These are phyloP conservation scores for Candida smagusa DNA, from an alignment of 1,139 yeast genomes.

Conservation along the genomic window DNA sequence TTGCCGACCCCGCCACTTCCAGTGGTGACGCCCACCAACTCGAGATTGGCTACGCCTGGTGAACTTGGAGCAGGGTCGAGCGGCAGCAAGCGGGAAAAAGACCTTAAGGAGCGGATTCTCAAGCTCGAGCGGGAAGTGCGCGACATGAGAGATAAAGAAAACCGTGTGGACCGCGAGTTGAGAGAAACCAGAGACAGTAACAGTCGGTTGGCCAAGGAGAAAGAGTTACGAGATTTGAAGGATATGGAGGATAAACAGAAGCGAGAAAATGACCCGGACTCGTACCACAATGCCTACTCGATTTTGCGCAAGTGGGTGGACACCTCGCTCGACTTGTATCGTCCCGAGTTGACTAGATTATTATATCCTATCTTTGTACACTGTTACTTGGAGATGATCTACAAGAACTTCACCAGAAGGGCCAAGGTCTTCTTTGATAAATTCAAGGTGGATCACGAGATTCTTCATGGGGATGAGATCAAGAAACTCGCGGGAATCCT, in stretches of 20 bases:
- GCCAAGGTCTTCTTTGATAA: conserved; percentile 77
- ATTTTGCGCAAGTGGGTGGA: conserved; percentile 88
- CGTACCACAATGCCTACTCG: conserved; percentile 73
- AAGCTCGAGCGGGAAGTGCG: conserved; percentile 36
- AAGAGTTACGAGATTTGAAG: conserved; percentile 39
- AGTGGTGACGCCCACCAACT: conserved; percentile 40
- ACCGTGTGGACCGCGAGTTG: conserved; percentile 36
- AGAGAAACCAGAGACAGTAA: conserved; percentile 43
- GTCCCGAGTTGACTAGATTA: conserved; percentile 80
- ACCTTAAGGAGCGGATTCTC: conserved; percentile 25
- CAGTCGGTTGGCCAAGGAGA: conserved; percentile 36
- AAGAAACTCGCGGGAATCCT: conserved; percentile 70
- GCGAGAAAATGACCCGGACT: conserved; percentile 58
- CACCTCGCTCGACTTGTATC: conserved; percentile 85
- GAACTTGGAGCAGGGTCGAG: conserved; percentile 20
- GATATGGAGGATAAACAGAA: conserved; percentile 39
- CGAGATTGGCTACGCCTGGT: conserved; percentile 41
- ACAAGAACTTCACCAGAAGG: conserved; percentile 53
- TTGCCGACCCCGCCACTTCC: conserved; percentile 59
- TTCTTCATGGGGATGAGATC: conserved; percentile 78
- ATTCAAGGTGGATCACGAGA: conserved; percentile 68
- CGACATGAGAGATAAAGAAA: conserved; percentile 38
- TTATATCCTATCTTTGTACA: conserved; percentile 90
- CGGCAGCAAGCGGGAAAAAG: conserved; percentile 26
- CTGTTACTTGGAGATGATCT: conserved; percentile 74